Percentiles rank a stretch among this genome's conserved stretches.
Conservation (phyloP, 2,329 filamentous ascomycete genomes). For the Rutstroemia sp. region DNA sequence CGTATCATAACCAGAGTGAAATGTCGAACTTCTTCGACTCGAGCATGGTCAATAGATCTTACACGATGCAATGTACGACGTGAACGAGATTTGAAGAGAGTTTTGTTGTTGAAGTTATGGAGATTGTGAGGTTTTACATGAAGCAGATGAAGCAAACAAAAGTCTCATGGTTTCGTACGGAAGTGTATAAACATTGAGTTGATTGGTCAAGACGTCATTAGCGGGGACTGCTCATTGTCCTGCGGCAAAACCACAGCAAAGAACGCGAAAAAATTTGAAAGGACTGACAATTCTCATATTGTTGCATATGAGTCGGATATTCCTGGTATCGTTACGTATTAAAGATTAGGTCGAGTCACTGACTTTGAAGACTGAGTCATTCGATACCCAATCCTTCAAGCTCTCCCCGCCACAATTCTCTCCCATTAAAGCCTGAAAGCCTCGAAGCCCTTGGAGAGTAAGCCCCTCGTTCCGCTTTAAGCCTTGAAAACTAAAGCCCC, state of each 20-base stretch:
- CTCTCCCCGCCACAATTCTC: not conserved
- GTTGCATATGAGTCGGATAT: no score
- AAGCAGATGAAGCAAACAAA: no score
- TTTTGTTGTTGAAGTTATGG: not conserved
- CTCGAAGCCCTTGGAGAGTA: not conserved
- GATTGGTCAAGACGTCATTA: constrained; percentile 8
- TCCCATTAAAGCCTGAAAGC: no score
- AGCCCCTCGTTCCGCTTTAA: constrained; percentile 2
- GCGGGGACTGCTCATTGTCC: not conserved
- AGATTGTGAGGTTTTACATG: no score
- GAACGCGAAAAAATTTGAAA: not conserved
- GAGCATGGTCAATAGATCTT: no score
- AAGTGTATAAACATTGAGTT: not conserved
- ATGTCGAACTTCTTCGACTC: no score
- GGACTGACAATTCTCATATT: no score
- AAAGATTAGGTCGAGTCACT: no score
- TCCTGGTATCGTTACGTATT: no score
- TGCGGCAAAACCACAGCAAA: not conserved
- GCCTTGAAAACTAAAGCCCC: not conserved
- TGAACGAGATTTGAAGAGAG: not conserved
- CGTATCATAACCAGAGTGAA: no score
- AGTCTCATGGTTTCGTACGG: not conserved
- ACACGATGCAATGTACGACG: no score
- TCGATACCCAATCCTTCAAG: not conserved
- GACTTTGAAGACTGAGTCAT: no score